Evolutionary conservation across 805 yeast genomes (phyloP).

Genomic region (Candida jianshihensis): DNA sequence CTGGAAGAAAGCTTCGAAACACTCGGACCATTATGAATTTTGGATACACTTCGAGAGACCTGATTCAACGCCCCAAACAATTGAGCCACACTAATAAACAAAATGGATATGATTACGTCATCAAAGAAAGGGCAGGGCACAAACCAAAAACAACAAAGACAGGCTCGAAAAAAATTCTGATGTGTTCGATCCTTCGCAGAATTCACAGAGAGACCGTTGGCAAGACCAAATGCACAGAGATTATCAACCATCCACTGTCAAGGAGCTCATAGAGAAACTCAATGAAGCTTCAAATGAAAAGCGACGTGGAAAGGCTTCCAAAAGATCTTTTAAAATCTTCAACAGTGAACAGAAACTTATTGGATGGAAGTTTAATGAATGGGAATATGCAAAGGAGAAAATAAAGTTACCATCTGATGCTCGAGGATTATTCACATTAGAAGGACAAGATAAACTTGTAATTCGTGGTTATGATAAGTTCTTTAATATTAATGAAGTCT

Average conservation of each 20-base stretch:
- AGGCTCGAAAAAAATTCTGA: not conserved
- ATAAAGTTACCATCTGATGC: constrained; percentile 64
- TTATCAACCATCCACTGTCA: constrained; percentile 4
- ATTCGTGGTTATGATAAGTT: constrained; percentile 93
- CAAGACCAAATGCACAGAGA: constrained; percentile 8
- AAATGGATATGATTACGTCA: too few species aligned
- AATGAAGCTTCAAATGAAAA: constrained; percentile 9
- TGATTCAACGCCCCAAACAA: too few species aligned
- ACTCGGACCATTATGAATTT: too few species aligned
- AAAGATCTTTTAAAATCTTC: constrained; percentile 21
- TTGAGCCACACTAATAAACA: too few species aligned
- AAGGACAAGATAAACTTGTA: constrained; percentile 39
- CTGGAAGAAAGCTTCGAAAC: too few species aligned
- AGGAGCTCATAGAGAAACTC: constrained; percentile 8
- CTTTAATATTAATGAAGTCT: constrained; percentile 70
- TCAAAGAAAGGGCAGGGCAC: too few species aligned
- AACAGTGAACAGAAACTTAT: constrained; percentile 21
- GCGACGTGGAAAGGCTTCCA: constrained; percentile 27
- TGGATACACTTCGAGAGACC: too few species aligned
- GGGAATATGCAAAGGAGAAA: constrained; percentile 65
- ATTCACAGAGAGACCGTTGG: too few species aligned
- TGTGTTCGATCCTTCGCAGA: too few species aligned
- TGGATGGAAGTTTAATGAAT: constrained; percentile 84
- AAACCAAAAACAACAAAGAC: too few species aligned
- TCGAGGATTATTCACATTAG: constrained; percentile 69